Evolutionary conservation across 257 asterid species (phyloP).

Genomic region (Solanum sparsipilum): DNA sequence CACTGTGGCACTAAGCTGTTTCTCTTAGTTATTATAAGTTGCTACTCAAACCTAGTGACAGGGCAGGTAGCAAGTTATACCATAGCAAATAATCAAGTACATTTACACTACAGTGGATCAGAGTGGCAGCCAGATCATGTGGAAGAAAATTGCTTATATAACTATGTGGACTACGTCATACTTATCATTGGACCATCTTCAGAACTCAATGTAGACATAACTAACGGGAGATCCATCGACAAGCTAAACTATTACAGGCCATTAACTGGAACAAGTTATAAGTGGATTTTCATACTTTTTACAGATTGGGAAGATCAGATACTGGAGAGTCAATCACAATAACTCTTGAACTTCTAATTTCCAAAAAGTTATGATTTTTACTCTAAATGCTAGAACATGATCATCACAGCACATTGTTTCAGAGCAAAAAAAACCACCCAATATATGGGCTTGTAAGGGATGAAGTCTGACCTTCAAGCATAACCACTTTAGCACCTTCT

Average conservation of each 20-base stretch:
- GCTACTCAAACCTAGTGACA: neutral
- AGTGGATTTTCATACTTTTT: neutral
- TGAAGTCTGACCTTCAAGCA: conserved; percentile 51
- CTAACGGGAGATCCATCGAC: neutral
- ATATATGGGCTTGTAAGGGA: neutral
- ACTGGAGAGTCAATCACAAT: neutral
- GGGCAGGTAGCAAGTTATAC: neutral
- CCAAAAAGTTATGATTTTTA: neutral
- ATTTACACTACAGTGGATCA: neutral
- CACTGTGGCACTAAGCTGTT: neutral
- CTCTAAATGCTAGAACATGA: neutral
- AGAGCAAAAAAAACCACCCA: neutral
- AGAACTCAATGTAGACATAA: neutral
- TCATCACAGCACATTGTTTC: neutral
- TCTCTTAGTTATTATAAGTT: neutral
- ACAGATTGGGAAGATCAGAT: neutral
- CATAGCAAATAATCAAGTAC: neutral
- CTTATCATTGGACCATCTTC: neutral
- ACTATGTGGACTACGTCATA: neutral
- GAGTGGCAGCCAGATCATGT: neutral
- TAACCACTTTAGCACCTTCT: conserved; percentile 77
- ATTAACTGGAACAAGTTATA: neutral
- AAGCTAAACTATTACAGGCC: neutral
- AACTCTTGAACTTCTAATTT: neutral
- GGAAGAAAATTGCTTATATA: neutral